A percentile compares a stretch with the other conserved stretches of the same genome.
phyloP scores from a whole-genome alignment of 495 filamentous ascomycete species.

The Aspergillus sclerotiicarbonarius region DNA sequence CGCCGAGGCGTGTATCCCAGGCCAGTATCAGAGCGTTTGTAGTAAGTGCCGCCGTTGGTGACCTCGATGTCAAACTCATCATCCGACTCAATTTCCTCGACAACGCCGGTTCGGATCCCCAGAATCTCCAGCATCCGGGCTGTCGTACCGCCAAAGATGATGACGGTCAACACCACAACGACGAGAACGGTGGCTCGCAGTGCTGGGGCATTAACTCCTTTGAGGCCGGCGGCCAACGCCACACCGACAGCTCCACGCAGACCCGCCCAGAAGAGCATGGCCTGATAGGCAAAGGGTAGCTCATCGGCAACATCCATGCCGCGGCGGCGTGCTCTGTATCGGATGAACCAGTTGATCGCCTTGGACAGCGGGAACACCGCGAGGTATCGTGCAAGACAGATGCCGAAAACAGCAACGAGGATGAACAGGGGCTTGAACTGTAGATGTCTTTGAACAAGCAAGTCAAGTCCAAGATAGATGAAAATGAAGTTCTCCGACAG shows the following conservation, averaged over 20 bases:
- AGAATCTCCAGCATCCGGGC: conserved; percentile 98
- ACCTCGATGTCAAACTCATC: conserved; percentile 98
- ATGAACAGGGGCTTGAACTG: conserved; percentile 95
- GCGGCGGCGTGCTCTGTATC: conserved; percentile 77
- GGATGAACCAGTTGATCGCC: conserved; percentile 90
- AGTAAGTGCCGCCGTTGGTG: conserved; percentile 69
- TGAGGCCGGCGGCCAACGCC: conserved; percentile 85
- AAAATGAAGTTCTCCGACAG: conserved; percentile 99
- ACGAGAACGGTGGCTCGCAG: conserved; percentile 91
- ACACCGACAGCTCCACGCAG: conserved; percentile 95
- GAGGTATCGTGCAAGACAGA: conserved; percentile 86
- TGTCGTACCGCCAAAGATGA: conserved; percentile 97
- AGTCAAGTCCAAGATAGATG: conserved; percentile 91
- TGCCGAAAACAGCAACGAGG: conserved; percentile 83
- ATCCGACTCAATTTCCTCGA: conserved; percentile 94
- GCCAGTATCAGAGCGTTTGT: conserved; percentile 68
- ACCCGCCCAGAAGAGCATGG: conserved; percentile 98
- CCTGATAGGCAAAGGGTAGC: conserved; percentile 87
- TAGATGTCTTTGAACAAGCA: conserved; percentile 87
- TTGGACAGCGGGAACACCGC: conserved; percentile 91
- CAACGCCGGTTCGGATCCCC: conserved; percentile 88
- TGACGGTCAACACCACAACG: conserved; percentile 95
- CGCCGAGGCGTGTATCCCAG: conserved; percentile 73
- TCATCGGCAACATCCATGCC: conserved; percentile 84
- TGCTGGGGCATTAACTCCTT: conserved; percentile 70